Evolutionary conservation across 2,329 filamentous ascomycete species (phyloP), one percentile per base, ranked within the genome.

Genomic region (Tolypocladium ovalisporum): DNA sequence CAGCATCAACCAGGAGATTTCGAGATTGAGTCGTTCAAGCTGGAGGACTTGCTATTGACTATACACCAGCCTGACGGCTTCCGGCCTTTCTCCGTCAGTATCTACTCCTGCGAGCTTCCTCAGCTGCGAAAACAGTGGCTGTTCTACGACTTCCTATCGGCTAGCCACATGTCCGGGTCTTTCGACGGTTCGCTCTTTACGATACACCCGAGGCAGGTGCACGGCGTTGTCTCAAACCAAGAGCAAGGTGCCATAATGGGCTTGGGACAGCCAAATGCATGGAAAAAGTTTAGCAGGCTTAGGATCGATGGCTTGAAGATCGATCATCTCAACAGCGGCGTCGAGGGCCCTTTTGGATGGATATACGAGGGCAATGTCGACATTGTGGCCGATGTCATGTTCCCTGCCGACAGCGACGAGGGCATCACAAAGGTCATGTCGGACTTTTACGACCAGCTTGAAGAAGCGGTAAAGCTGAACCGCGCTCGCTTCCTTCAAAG

Each of bases 351-450:
- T 0, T 97, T 99, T 70, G 92, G 90, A 4, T 99, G 94, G 94
- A 99, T 99, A 56, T 89, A 95, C 63, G 90, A 97, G 73, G 94
- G 94, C 37, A 96, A 94, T 61, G 91, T 99, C 44, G 94, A 99
- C 68, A 96, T 99, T 60, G 86, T 97, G 17, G 89, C 94, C 8
- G 94, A 99, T 66, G 86, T 99, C 62, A 93, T 96, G 84, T 89
- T 99, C 60, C 94, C 94, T 0, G 84, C 85, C 36, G 94, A 97
- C 56, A 84, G 85, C 44, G 89, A 96, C 59, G 91, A 93, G 61
- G 89, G 92, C 61, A 86, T 99, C 57, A 88, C 87, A 29, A 97
- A 97, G 70, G 91, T 97, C 52, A 89, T 99, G 82, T 87, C 88
- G n/a, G 92, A 97, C 68, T 92, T 99, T 66, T 97, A 97, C 72